Evolutionary conservation across 805 yeast species (phyloP).

Genomic region (Wickerhamomyces chaumierensis): DNA sequence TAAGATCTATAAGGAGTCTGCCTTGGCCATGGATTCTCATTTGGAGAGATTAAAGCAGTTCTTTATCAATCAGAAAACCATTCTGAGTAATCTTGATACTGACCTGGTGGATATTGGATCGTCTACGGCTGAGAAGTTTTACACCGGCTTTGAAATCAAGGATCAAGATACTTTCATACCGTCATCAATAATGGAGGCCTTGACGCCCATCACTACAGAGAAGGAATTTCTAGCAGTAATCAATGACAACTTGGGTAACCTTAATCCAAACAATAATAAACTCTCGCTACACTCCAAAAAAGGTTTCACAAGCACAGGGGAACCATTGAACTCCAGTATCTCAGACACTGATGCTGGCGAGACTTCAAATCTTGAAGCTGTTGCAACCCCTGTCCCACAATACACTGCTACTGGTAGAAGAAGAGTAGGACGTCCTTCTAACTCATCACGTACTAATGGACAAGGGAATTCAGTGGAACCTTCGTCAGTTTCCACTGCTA

Average conservation of each 20-base stretch:
- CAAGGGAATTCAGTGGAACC: constrained; percentile 5
- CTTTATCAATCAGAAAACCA: constrained; percentile 19
- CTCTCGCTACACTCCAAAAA: too few relatives aligned
- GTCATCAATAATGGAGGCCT: constrained; percentile 18
- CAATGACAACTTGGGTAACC: constrained; percentile 11
- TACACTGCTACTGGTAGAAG: not conserved
- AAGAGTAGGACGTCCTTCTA: not conserved
- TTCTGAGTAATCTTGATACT: constrained; percentile 17
- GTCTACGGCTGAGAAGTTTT: constrained; percentile 19
- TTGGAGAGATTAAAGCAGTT: constrained; percentile 23
- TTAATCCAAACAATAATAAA: constrained; percentile 1
- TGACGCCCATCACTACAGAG: constrained; percentile 20
- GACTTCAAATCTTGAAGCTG: not conserved
- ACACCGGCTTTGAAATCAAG: constrained; percentile 15
- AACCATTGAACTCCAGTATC: constrained; percentile 2
- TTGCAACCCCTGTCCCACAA: too few relatives aligned
- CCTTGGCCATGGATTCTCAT: constrained; percentile 17
- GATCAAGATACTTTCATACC: constrained; percentile 1
- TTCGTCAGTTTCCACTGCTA: too few relatives aligned
- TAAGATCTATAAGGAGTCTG: constrained; percentile 18
- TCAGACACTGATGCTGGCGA: constrained; percentile 4
- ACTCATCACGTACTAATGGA: not conserved
- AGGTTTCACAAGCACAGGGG: not conserved
- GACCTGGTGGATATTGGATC: constrained; percentile 20
- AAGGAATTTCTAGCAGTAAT: constrained; percentile 23